Conservation (phyloP, 1,284 basidiomycete genomes). For the Ceratobasidium sp. region DNA sequence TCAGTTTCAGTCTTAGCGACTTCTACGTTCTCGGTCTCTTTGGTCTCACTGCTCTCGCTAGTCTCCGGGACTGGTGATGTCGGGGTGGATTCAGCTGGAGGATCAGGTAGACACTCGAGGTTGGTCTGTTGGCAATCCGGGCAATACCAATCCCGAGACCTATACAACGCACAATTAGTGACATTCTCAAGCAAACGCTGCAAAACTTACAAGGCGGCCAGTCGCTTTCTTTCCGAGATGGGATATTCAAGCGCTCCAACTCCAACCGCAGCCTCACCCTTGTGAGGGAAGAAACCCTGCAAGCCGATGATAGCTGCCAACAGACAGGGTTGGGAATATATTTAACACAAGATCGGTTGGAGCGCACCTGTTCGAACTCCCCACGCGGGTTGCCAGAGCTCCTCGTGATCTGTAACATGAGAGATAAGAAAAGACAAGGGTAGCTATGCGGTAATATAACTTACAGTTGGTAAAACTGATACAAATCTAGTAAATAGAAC, state of each 20-base stretch:
- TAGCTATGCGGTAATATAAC: conserved; percentile 56
- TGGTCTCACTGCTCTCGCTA: background rate
- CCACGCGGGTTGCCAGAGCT: conserved; percentile 98
- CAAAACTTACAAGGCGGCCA: conserved; percentile 79
- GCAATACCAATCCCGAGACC: conserved; percentile 86
- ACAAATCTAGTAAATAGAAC: conserved; percentile 74
- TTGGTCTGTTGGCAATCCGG: conserved; percentile 80
- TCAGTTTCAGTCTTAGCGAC: conserved; percentile 6
- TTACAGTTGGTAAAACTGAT: conserved; percentile 91
- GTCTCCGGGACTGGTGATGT: conserved; percentile 33
- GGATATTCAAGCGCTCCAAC: conserved; percentile 91
- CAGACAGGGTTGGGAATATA: no score
- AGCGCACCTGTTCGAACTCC: conserved; percentile 88
- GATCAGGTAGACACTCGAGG: conserved; percentile 77
- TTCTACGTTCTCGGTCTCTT: conserved; percentile 9
- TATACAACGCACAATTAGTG: conserved; percentile 55
- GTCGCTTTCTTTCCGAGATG: conserved; percentile 79
- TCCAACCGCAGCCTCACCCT: conserved; percentile 89
- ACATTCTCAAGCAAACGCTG: background rate
- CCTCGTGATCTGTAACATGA: conserved; percentile 76
- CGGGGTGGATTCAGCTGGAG: conserved; percentile 52
- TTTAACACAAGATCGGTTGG: conserved; percentile 6
- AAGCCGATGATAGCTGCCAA: conserved; percentile 85
- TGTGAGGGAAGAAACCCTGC: conserved; percentile 91
- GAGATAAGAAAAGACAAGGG: conserved; percentile 52